Conservation (phyloP, 78 protist species). For the Dictyostelium intermedium region DNA sequence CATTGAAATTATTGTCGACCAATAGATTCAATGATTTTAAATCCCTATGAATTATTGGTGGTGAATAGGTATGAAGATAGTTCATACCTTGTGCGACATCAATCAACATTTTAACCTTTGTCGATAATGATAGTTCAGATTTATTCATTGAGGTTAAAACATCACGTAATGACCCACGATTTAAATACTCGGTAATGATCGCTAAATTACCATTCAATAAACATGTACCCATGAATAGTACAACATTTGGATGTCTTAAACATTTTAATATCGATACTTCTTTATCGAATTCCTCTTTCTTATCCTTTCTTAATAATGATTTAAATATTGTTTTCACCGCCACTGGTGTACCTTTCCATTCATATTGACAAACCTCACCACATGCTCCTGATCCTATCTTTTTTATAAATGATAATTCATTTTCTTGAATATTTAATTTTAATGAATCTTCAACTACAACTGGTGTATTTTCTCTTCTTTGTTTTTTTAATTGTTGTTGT, state of each 20-base stretch:
- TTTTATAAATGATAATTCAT: slow-evolving; percentile 35
- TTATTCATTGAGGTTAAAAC: not conserved
- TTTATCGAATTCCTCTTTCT: slow-evolving; percentile 66
- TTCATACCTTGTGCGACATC: slow-evolving; percentile 82
- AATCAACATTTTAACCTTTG: slow-evolving; percentile 61
- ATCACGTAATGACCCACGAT: slow-evolving; percentile 69
- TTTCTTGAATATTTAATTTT: slow-evolving; percentile 22
- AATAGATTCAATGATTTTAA: slow-evolving; percentile 40
- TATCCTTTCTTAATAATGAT: slow-evolving; percentile 70
- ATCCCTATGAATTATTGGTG: slow-evolving; percentile 73
- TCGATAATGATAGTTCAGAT: not conserved
- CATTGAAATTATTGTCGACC: slow-evolving; percentile 56
- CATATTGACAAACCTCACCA: slow-evolving; percentile 72
- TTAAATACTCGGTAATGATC: slow-evolving; percentile 66
- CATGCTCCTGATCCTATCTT: slow-evolving; percentile 72
- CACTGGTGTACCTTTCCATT: slow-evolving; percentile 78
- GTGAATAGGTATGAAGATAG: slow-evolving; percentile 76
- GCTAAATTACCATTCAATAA: slow-evolving; percentile 40
- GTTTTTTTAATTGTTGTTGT: not conserved
- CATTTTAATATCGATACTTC: slow-evolving; percentile 60
- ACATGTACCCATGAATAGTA: slow-evolving; percentile 77
- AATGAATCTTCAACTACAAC: not conserved
- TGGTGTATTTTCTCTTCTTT: not conserved
- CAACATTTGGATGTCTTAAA: slow-evolving; percentile 74
- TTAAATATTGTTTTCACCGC: slow-evolving; percentile 75